Percentiles rank a stretch among this genome's conserved stretches.
Conservation (phyloP, 495 filamentous ascomycete genomes). For the Xylaria nigripes region DNA sequence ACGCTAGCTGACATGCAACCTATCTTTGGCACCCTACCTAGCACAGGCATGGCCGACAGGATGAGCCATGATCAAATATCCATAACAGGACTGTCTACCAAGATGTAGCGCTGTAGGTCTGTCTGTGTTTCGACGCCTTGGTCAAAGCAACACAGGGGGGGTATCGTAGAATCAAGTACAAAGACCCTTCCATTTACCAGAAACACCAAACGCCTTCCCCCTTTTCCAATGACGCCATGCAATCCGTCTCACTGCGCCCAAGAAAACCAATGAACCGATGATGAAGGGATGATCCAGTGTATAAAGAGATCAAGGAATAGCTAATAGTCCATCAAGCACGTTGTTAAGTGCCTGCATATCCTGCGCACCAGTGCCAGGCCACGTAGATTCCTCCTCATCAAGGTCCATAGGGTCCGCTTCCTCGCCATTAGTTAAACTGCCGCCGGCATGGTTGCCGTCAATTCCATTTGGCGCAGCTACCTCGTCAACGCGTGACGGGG, state of each 20-base stretch:
- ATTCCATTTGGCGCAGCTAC: constrained; percentile 30
- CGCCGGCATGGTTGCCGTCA: constrained; percentile 16
- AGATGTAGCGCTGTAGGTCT: background rate
- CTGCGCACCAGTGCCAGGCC: constrained; percentile 60
- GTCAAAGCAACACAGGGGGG: constrained; percentile 2
- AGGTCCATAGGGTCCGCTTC: constrained; percentile 52
- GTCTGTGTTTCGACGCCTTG: background rate
- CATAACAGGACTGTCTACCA: background rate
- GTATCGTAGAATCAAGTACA: constrained; percentile 7
- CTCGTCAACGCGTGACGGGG: constrained; percentile 23
- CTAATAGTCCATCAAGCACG: constrained; percentile 55
- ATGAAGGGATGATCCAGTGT: background rate
- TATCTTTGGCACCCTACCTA: no score
- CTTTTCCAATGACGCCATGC: constrained; percentile 5
- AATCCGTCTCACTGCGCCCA: constrained; percentile 9
- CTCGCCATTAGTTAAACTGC: constrained; percentile 32
- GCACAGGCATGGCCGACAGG: no score
- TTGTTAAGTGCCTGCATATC: constrained; percentile 58
- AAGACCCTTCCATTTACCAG: background rate
- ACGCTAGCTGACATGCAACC: no score
- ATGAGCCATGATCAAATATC: no score
- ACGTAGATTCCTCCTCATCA: constrained; percentile 55
- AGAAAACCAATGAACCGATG: constrained; percentile 2
- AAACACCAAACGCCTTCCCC: constrained; percentile 7
- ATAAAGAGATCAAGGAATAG: constrained; percentile 20